Base-by-base conservation (phyloP, 2,329 filamentous ascomycete genomes). In the Penicillium psychrosexuale region DNA sequence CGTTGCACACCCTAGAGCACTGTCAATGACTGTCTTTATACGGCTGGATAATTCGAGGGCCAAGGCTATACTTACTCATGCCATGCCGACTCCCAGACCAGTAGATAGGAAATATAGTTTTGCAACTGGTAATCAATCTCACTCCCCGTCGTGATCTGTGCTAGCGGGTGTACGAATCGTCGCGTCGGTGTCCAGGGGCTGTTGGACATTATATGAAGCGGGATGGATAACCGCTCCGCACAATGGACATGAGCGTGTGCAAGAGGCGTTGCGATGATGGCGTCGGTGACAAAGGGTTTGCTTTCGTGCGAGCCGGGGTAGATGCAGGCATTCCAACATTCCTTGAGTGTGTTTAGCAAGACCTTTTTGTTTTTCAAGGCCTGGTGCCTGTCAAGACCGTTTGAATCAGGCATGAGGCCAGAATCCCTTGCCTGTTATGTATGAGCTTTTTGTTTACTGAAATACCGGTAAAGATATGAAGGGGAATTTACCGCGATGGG, bases 241-340 rank as follows among this genome's bases (percentile, higher is more conserved):
- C 53, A 56, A 22, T 56, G 53, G 13, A 56, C 34, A 17, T 56
- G 53, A 4, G 48, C 48, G n/a, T 56, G 53, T 1, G 53, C 53
- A 33, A 56, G 44, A 13, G 48, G 53, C 12, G 53, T 52, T 31
- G 53, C 53, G 19, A 56, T 56, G 2, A 56, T 52, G 1, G 48
- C 53, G 19, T 56, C 48, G 1, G 48, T 44, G 9, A 43, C 5
- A 15, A 56, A 56, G 7, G 48, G 53, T 12, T 31, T 52, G 5
- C 36, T 33, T 39, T 47, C 9, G 12, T 31, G n/a, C 8, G n/a
- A 28, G 8, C 48, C 44, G 1, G 38, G 44, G 13, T 52, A 37
- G 4, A 17, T 48, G 17, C 53, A 52, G 4, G 48, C 53, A 36
- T 19, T 52, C 53, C 53, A 56, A 33, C 37, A 52, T 33, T 24